A percentile compares a stretch with the other conserved stretches of the same genome.
These are phyloP conservation scores for Pseudogymnoascus sp. DNA, from an alignment of 2,329 filamentous ascomycete genomes.

Conservation along the genomic window DNA sequence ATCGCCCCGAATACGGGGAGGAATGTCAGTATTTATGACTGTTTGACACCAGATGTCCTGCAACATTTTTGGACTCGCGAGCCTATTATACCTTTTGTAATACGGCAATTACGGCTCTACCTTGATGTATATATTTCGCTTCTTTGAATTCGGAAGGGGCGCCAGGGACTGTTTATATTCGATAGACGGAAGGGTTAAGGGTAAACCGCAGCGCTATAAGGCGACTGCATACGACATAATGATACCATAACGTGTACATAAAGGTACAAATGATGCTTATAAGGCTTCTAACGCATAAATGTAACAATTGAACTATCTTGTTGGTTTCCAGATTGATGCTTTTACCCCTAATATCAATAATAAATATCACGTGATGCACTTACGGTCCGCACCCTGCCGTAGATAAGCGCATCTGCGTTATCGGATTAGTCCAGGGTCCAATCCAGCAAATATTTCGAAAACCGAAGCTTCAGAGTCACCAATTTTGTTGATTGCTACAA, in stretches of 20 bases:
- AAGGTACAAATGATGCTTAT: not conserved
- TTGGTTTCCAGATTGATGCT: not conserved
- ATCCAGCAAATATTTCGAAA: not conserved
- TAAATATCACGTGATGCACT: not conserved
- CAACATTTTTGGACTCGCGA: not conserved
- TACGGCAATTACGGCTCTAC: not conserved
- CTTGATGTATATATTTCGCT: not conserved
- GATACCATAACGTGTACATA: not conserved
- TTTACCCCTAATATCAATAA: not conserved
- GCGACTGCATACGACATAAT: not conserved
- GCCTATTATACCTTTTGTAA: not conserved
- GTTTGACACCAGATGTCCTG: not conserved
- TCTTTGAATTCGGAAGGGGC: not conserved
- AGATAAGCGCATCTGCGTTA: slow-evolving; percentile 5
- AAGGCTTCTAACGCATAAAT: not conserved
- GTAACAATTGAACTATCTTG: not conserved
- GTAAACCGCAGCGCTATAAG: not conserved
- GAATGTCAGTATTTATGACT: too few species aligned
- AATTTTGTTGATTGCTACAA: not conserved
- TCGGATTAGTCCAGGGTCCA: not conserved
- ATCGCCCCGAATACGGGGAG: too few species aligned
- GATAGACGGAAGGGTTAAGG: not conserved
- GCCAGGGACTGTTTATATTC: not conserved
- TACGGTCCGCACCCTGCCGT: not conserved
- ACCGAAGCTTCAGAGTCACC: not conserved